phyloP scores from a whole-genome alignment of 73 alveolate species.

The Paramecium pentaurelia region DNA sequence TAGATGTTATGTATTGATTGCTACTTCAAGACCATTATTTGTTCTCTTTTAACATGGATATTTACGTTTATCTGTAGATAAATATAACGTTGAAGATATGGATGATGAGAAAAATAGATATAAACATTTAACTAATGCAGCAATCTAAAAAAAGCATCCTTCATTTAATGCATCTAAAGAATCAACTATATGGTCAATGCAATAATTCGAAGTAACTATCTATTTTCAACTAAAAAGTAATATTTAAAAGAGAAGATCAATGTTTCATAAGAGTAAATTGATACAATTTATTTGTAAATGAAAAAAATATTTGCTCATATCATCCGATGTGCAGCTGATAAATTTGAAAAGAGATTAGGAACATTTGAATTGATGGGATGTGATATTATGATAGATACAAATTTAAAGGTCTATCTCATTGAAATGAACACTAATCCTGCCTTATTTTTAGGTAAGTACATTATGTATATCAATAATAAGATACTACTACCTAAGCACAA shows the following conservation, averaged over 20 bases:
- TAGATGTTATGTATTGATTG: slow-evolving; percentile 82
- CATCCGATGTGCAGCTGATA: slow-evolving; percentile 50
- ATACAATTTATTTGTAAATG: slow-evolving; percentile 28
- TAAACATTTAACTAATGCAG: slow-evolving; percentile 60
- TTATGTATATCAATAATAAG: background rate
- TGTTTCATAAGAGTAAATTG: background rate
- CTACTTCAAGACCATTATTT: slow-evolving; percentile 76
- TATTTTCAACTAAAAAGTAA: background rate
- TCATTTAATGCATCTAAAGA: slow-evolving; percentile 31
- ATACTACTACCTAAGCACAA: background rate
- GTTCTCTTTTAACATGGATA: slow-evolving; percentile 75
- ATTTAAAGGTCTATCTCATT: slow-evolving; percentile 47
- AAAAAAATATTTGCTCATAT: slow-evolving; percentile 46
- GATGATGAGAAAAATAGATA: slow-evolving; percentile 54
- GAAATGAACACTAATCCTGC: slow-evolving; percentile 61
- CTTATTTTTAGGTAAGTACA: slow-evolving; percentile 29
- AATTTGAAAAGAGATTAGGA: slow-evolving; percentile 54
- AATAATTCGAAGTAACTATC: slow-evolving; percentile 30
- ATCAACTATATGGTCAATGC: slow-evolving; percentile 53
- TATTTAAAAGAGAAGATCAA: slow-evolving; percentile 11
- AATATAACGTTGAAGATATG: slow-evolving; percentile 55
- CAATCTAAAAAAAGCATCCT: slow-evolving; percentile 52
- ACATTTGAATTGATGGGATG: slow-evolving; percentile 57
- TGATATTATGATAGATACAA: slow-evolving; percentile 56
- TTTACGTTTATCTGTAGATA: slow-evolving; percentile 69